Conservation (phyloP, 305 asterid species). For the Solanum hybrid region DNA sequence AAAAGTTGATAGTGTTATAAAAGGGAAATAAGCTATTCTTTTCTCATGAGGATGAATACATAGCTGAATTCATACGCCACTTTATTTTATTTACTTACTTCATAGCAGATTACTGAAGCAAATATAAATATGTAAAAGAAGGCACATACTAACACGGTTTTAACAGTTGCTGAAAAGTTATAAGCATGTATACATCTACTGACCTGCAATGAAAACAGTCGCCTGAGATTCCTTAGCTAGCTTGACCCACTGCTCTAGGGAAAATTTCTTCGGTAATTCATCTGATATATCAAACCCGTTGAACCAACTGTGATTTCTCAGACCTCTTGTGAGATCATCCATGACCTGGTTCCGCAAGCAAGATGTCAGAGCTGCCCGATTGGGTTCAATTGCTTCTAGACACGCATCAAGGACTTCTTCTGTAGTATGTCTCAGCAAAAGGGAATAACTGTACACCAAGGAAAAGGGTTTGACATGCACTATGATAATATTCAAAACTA, state of each 20-base stretch:
- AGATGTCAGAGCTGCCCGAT: slow-evolving; percentile 65
- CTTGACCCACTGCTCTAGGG: slow-evolving; percentile 73
- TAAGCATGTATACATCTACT: slow-evolving; percentile 5
- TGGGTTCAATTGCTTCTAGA: slow-evolving; percentile 73
- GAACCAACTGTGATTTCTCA: slow-evolving; percentile 64
- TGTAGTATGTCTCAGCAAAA: slow-evolving; percentile 88
- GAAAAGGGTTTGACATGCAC: slow-evolving; percentile 7
- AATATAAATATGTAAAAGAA: not conserved
- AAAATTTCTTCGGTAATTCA: slow-evolving; percentile 48
- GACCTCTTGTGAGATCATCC: slow-evolving; percentile 61
- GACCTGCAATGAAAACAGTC: slow-evolving; percentile 85
- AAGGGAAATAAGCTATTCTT: not conserved
- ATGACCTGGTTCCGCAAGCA: slow-evolving; percentile 60
- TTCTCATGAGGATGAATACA: not conserved
- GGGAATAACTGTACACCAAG: slow-evolving; percentile 57
- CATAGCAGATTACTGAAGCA: not conserved
- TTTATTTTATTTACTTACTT: not conserved
- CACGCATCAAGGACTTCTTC: slow-evolving; percentile 96
- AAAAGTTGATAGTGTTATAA: not conserved
- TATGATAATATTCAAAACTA: not conserved
- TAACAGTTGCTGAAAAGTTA: not conserved
- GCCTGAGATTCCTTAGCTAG: slow-evolving; percentile 71
- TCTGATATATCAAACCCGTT: slow-evolving; percentile 76
- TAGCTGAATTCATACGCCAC: not conserved
- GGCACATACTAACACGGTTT: not conserved